Base-by-base conservation (phyloP, 2,329 filamentous ascomycete genomes). In the Ophiognomonia clavigignenti-juglandacearum region DNA sequence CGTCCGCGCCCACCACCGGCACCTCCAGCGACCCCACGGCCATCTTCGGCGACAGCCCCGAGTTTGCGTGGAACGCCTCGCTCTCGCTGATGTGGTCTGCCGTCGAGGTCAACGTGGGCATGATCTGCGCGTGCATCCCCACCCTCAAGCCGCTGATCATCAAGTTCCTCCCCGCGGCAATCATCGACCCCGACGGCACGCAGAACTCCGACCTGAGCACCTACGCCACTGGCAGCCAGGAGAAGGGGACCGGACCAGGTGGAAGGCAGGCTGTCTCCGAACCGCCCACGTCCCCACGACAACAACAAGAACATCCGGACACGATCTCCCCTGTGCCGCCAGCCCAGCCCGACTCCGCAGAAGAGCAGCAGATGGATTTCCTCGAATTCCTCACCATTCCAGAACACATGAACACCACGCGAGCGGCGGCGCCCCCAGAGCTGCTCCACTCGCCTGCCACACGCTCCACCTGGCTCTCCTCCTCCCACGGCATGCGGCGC, bases 51-150 rank as follows among this genome's bases (percentile, higher is more conserved):
- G 70, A 70, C 36, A 72, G 73, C 36, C 58, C 64, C 2, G 70
- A 81, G 48, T 82, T 82, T 57, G 68, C 76, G 45, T 88, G 81
- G 83, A 90, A 92, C 60, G 87, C 88, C 1, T 88, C 88, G 1
- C 69, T 90, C 5, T 88, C 88, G 0, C 85, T 95, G 60, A 92
- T 96, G 87, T 97, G 91, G 92, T 92, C 87, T 14, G 86, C 85
- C 11, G 82, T 96, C 45, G 91, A 96, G 64, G 89, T 96, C 59
- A 93, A 95, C 55, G 74, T 95, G 1, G 91, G 89, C 16, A 90
- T 96, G 56, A 85, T 90, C 54, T 95, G 88, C 60, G 91, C 86
- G 35, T 96, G 90, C 58, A 86, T 96, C n/a, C 92, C 92, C 8
- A 92, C 86, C 0, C 70, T 96, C 52, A 96, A 96, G 62, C 91